These are phyloP conservation scores for Vanrija humicola DNA, from an alignment of 1,284 basidiomycete genomes.

Conservation along the genomic window DNA sequence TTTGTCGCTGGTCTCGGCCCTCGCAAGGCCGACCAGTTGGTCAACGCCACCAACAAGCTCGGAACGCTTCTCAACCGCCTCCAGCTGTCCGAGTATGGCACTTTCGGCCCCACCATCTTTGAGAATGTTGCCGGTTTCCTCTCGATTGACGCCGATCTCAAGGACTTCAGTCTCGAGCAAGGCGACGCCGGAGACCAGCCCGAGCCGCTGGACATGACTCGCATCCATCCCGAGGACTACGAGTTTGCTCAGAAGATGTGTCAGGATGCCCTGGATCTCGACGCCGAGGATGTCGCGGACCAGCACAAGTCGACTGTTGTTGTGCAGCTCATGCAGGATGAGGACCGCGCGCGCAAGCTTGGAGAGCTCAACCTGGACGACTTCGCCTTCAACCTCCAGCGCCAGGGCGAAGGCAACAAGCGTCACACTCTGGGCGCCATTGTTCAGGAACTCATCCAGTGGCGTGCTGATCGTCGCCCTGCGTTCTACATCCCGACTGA, in stretches of 20 bases:
- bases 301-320: conserved; percentile 80
- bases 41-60: conserved; percentile 72
- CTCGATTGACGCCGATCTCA: conserved; percentile 69
- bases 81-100: conserved; percentile 67
- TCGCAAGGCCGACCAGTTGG: conserved; percentile 81
- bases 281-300: conserved; percentile 88
- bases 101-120: conserved; percentile 82
- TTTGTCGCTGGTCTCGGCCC: conserved; percentile 93
- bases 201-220: conserved; percentile 90
- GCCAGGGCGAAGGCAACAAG: conserved; percentile 71
- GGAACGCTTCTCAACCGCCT: conserved; percentile 77
- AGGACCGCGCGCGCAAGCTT: conserved; percentile 74
- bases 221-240: conserved; percentile 97
- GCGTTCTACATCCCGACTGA: conserved; percentile 64
- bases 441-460: conserved; percentile 78
- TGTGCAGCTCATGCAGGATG: conserved; percentile 80
- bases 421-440: conserved; percentile 84
- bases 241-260: conserved; percentile 98
- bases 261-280: conserved; percentile 89
- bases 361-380: conserved; percentile 92
- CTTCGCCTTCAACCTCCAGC: conserved; percentile 85
- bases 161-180: conserved; percentile 50
- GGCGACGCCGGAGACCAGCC: conserved; percentile 63
- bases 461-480: conserved; percentile 74
- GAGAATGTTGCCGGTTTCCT: conserved; percentile 88